Percentiles rank a stretch among this genome's conserved stretches.
Conservation (phyloP, 225 moss, liverwort and hornwort species). For the Polytrichum formosum region DNA sequence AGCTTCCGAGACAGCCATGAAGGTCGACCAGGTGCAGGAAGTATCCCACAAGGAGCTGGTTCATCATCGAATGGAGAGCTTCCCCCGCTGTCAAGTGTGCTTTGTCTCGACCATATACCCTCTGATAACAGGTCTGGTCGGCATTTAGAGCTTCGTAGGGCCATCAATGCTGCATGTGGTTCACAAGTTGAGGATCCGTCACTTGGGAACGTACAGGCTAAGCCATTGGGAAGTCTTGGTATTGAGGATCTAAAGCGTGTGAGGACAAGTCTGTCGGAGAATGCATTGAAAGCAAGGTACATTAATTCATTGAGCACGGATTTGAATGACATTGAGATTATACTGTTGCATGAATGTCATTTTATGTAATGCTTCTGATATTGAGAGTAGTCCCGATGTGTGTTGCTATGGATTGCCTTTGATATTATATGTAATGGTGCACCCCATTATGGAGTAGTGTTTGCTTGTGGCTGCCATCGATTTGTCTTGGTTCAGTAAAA, state of each 20-base stretch:
- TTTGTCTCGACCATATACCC: conserved; percentile 29
- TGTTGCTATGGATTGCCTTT: no score
- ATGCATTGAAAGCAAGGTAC: conserved; percentile 43
- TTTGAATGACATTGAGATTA: no score
- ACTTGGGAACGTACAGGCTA: conserved; percentile 67
- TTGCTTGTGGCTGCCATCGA: no score
- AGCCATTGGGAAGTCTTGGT: conserved; percentile 49
- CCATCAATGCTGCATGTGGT: conserved; percentile 38
- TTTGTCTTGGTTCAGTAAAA: no score
- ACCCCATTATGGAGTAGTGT: no score
- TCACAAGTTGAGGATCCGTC: conserved; percentile 39
- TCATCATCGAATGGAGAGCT: conserved; percentile 36
- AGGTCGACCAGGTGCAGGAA: conserved; percentile 28
- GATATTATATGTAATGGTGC: no score
- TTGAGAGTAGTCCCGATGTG: no score
- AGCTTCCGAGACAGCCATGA: conserved; percentile 56
- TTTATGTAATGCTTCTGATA: no score
- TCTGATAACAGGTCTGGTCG: conserved; percentile 15
- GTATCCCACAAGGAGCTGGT: conserved; percentile 13
- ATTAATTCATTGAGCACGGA: no score
- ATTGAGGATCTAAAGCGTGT: conserved; percentile 79
- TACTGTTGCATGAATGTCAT: no score
- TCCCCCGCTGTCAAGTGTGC: conserved; percentile 29
- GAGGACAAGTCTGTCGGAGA: conserved; percentile 45
- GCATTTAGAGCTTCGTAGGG: conserved; percentile 43